Evolutionary conservation across 169 alveolate genomes (phyloP).

Genomic region (Eimeria necatrix): DNA sequence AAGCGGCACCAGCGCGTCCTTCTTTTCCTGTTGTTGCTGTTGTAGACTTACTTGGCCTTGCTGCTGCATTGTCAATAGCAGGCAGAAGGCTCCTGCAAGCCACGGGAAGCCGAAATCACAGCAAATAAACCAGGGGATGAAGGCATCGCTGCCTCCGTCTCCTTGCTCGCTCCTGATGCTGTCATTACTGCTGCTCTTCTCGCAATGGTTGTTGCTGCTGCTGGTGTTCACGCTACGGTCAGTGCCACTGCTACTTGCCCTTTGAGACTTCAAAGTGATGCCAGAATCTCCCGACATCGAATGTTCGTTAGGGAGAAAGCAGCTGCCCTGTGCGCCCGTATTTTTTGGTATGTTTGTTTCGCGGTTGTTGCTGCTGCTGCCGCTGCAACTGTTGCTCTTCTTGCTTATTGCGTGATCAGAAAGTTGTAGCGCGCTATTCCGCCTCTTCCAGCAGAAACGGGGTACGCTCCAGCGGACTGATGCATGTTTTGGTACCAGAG

Average conservation of each 20-base stretch:
- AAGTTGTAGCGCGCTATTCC: too few species aligned
- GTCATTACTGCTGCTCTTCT: background rate
- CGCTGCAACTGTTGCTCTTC: background rate
- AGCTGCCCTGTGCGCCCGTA: too few species aligned
- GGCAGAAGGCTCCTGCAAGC: background rate
- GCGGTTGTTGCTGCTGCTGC: conserved; percentile 41
- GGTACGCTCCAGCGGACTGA: too few species aligned
- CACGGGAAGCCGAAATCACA: conserved; percentile 12
- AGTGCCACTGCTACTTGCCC: background rate
- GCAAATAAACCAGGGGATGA: conserved; percentile 34
- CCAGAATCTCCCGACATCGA: too few species aligned
- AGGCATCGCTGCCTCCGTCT: background rate
- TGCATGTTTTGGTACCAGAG: background rate
- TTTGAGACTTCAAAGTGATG: too few species aligned
- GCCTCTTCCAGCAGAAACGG: too few species aligned
- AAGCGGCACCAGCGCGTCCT: background rate
- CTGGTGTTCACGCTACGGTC: background rate
- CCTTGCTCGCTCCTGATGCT: background rate
- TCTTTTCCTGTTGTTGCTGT: background rate
- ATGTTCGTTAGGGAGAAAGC: too few species aligned
- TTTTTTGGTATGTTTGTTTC: background rate
- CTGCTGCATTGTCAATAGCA: conserved; percentile 33
- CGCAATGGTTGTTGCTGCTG: background rate
- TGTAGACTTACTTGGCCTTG: background rate
- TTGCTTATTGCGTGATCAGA: too few species aligned